phyloP scores from a whole-genome alignment of 2,329 filamentous ascomycete genomes.

The Diaporthe destruens region DNA sequence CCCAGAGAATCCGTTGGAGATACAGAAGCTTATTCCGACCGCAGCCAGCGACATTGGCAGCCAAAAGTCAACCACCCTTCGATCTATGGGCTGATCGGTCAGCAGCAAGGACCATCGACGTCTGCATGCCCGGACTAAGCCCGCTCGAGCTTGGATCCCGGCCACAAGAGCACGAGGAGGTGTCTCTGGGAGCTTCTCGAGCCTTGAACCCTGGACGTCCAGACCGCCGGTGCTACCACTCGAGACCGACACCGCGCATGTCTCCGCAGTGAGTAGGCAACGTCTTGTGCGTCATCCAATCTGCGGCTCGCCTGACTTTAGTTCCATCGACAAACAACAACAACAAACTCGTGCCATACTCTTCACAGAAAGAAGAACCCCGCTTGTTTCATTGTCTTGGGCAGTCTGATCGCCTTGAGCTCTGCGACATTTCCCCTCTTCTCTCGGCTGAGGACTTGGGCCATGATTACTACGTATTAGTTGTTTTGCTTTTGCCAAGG shows the following conservation, averaged over 20 bases:
- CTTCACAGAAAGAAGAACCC: conserved; percentile 5
- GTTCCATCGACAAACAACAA: not conserved
- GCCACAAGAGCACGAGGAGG: not conserved
- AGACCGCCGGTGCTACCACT: not conserved
- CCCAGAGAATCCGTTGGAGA: conserved; percentile 30
- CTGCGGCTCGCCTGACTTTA: conserved; percentile 15
- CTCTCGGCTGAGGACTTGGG: not conserved
- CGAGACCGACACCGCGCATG: conserved; percentile 1
- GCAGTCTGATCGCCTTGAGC: conserved; percentile 11
- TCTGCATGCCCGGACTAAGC: not conserved
- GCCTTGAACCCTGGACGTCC: conserved; percentile 7
- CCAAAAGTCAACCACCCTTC: not conserved
- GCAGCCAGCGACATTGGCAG: conserved; percentile 5
- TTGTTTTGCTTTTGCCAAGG: not conserved
- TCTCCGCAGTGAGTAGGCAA: not conserved
- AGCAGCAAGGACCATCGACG: conserved; percentile 8
- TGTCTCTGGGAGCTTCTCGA: not conserved
- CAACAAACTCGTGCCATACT: not conserved
- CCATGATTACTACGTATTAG: not conserved
- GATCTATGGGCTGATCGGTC: conserved; percentile 12
- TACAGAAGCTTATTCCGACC: conserved; percentile 39
- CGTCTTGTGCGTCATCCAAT: conserved; percentile 36
- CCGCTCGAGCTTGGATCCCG: conserved; percentile 19
- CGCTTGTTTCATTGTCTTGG: conserved; percentile 17
- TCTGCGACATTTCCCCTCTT: not conserved